phyloP scores from a whole-genome alignment of 2,329 filamentous ascomycete genomes.

The Aschersonia sp. region DNA sequence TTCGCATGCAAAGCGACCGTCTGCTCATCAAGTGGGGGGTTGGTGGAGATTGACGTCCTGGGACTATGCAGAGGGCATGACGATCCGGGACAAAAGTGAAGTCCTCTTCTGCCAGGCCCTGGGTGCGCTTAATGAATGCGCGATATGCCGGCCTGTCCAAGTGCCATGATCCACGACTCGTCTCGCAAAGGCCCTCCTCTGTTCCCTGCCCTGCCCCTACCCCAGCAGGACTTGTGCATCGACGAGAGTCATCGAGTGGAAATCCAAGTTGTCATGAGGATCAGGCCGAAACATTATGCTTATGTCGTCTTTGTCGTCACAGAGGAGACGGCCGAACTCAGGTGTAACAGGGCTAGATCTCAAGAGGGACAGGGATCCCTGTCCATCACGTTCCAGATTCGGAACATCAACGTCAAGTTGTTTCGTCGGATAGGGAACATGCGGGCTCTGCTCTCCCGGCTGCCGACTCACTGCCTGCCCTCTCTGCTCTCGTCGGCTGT shows the following conservation, averaged over 20 bases:
- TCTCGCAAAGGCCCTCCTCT: neutral
- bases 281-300: slow-evolving; percentile 10
- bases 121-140: neutral
- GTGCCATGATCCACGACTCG: neutral
- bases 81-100: neutral
- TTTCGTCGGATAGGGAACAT: slow-evolving; percentile 8
- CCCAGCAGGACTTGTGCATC: neutral
- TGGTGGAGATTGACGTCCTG: too few relatives aligned
- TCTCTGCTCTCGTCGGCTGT: neutral
- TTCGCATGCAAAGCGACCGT: neutral
- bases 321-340: slow-evolving; percentile 6
- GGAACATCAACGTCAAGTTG: slow-evolving; percentile 8
- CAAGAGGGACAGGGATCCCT: slow-evolving; percentile 7
- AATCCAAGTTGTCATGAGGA: slow-evolving; percentile 2
- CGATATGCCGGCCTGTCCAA: neutral
- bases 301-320: slow-evolving; percentile 7
- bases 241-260: neutral
- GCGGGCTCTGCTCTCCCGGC: slow-evolving; percentile 1
- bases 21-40: too few relatives aligned
- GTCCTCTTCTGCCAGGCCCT: neutral
- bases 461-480: neutral
- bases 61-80: neutral
- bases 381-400: slow-evolving; percentile 6
- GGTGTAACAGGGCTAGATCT: slow-evolving; percentile 15
- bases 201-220: slow-evolving; percentile 1